Evolutionary conservation across 768 basidiomycete genomes (phyloP), one percentile per base, ranked within the genome.

Genomic region (Lactarius hengduanensis): DNA sequence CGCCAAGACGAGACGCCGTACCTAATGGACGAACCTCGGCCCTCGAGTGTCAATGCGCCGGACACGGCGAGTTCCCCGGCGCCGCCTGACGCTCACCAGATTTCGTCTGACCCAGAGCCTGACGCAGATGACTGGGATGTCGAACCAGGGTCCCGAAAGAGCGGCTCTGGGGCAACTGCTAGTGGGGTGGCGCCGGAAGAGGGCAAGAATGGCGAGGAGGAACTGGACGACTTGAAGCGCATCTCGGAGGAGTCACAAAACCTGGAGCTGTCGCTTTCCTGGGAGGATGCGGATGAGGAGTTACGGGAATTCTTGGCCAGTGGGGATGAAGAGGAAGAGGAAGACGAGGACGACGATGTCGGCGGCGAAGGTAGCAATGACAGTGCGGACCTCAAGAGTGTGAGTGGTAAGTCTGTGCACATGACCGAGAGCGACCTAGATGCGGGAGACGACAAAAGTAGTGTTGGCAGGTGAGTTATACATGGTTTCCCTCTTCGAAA

Each of bases 1-100:
- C 85, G 86, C 63, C 89, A 91, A 73, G 87, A 90, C 69, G 96
- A 97, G 77, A 80, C 79, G 1, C 82, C 83, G 2, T 96, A 94
- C 78, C 78, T 92, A 50, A 80, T 91, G 61, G 88, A 90, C 72
- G 84, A 84, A 59, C 84, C 84, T 22, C 47, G 45, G 59, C 59
- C 62, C 36, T 68, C 38, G 56, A 61, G 32, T 56, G 77, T 82
- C 53, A 76, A 75, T 47, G 73, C 78, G 58, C 78, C 79, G 62
- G 73, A 76, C 61, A 75, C 73, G 40, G 79, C 78, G 57, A 74
- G 75, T 32, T 77, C 77, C 68, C 76, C 76, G 72, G 82, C 82
- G 68, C 79, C 74, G 64, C 77, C 79, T 71, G 82, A 81, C 72
- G 74, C 78, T 64, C 77, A 83, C 65, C 80, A 83, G 70, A 85